Conservation (phyloP, 176 grass and related monocot species). For the Triticum urartu region DNA sequence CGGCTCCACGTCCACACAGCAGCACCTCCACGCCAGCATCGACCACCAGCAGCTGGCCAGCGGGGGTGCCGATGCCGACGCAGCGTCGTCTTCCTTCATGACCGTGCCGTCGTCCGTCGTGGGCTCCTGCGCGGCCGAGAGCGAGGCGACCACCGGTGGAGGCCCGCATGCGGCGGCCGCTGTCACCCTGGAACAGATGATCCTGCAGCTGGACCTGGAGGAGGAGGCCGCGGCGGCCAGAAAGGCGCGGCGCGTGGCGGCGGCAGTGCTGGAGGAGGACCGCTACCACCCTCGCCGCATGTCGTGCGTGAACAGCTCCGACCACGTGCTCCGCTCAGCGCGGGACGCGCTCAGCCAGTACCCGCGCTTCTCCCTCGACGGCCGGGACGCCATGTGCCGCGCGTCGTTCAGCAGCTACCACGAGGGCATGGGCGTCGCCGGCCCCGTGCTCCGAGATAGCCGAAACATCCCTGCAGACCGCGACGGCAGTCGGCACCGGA, state of each 20-base stretch:
- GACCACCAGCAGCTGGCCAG: slow-evolving; percentile 9
- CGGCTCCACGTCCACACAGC: slow-evolving; percentile 63
- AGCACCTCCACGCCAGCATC: slow-evolving; percentile 32
- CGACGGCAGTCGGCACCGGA: not conserved
- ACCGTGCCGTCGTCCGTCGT: slow-evolving; percentile 36
- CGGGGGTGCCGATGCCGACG: slow-evolving; percentile 3
- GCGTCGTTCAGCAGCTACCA: slow-evolving; percentile 60
- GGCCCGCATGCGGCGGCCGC: not conserved
- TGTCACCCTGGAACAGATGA: slow-evolving; percentile 88
- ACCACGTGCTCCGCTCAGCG: slow-evolving; percentile 75
- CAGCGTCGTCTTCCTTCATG: slow-evolving; percentile 41
- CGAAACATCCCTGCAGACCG: not conserved
- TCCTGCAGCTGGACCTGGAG: slow-evolving; percentile 88
- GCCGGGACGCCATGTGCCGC: slow-evolving; percentile 89
- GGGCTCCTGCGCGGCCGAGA: slow-evolving; percentile 53
- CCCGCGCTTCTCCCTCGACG: slow-evolving; percentile 91
- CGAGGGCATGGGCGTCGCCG: slow-evolving; percentile 7
- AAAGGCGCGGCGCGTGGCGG: slow-evolving; percentile 30
- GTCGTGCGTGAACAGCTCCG: slow-evolving; percentile 81
- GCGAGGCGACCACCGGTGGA: slow-evolving; percentile 7
- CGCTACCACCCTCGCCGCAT: slow-evolving; percentile 51
- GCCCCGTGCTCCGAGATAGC: not conserved
- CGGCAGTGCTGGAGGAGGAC: not conserved
- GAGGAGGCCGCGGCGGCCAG: slow-evolving; percentile 55
- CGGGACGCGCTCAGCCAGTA: slow-evolving; percentile 78